Evolutionary conservation across 2,329 filamentous ascomycete species (phyloP), one percentile per base, ranked within the genome.

Genomic region (Rhynchosporium agropyri): DNA sequence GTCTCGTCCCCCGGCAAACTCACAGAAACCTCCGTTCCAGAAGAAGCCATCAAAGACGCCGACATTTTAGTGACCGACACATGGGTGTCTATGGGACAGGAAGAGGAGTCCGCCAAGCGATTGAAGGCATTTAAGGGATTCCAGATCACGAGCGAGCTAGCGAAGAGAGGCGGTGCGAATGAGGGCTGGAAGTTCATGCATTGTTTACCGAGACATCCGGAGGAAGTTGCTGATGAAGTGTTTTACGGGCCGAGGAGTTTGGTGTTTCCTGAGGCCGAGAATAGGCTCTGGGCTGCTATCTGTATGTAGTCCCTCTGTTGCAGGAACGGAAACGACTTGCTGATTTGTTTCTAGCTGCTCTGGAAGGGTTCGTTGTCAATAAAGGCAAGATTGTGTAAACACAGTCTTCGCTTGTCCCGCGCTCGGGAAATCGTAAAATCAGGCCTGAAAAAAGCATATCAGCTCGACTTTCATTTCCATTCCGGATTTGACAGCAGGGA

Each of bases 71-170:
- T 98, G 28, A 99, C 95, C 0, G 95, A 99, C 74, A 99, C 95
- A 0, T 99, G 95, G 95, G 85, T 99, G 38, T 96, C 92, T 1
- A 99, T 99, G 95, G 95, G 95, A 53, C 94, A 98, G 77, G 95
- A 99, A 77, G 86, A 85, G 62, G 95, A 99, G 77, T 82, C 87
- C 45, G 82, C 87, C 69, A 89, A 89, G 80, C 83, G 91, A 57
- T 76, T 97, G 64, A 85, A 88, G 73, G 92, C 87, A 2, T 99
- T 99, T 75, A 83, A 84, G 36, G 93, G 94, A 13, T 99, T 93
- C 78, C 94, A 97, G 76, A 90, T 99, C 73, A 97, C 94, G 2
- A 84, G 88, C 54, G 90, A 95, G 49, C 81, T 99, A 69, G 94
- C 92, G 1, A 84, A 88, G 77, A 83, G 88, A 56, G 93, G 92